phyloP scores from a whole-genome alignment of 2,329 filamentous ascomycete genomes.

The Dryadomyces quercus-mongolicae region DNA sequence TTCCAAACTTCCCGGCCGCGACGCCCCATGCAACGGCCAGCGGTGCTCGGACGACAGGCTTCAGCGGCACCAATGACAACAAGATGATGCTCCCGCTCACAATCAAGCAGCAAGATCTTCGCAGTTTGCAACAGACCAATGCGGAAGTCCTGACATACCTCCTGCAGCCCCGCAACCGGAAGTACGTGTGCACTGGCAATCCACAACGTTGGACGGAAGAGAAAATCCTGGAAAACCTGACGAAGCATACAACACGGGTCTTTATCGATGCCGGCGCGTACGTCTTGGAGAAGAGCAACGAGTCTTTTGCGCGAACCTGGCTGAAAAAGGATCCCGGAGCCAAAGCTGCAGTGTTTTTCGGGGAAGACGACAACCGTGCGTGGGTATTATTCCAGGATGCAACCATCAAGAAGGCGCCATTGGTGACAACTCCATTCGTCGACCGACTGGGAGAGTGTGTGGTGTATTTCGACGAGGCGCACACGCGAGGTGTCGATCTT shows the following conservation, averaged over 20 bases:
- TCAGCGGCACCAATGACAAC: slow-evolving; percentile 62
- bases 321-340: slow-evolving; percentile 30
- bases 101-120: slow-evolving; percentile 49
- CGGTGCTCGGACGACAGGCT: slow-evolving; percentile 45
- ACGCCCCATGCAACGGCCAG: slow-evolving; percentile 10
- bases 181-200: slow-evolving; percentile 26
- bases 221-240: slow-evolving; percentile 29
- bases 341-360: slow-evolving; percentile 41
- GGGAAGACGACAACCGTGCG: slow-evolving; percentile 1
- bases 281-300: slow-evolving; percentile 49
- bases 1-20: slow-evolving; percentile 46
- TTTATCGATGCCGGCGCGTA: slow-evolving; percentile 54
- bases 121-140: slow-evolving; percentile 44
- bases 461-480: slow-evolving; percentile 48
- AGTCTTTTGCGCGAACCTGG: slow-evolving; percentile 36
- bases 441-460: slow-evolving; percentile 27
- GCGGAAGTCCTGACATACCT: slow-evolving; percentile 50
- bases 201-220: slow-evolving; percentile 29
- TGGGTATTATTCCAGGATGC: slow-evolving; percentile 4
- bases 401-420: not conserved
- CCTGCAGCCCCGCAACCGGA: slow-evolving; percentile 35
- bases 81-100: slow-evolving; percentile 45
- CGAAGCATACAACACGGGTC: slow-evolving; percentile 28
- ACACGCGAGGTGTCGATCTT: slow-evolving; percentile 49
- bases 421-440: slow-evolving; percentile 4